Percentiles rank a stretch among this genome's conserved stretches.
Evolutionary conservation across 2,329 filamentous ascomycete genomes (phyloP).

Genomic region (Didymosphaeria variabile): DNA sequence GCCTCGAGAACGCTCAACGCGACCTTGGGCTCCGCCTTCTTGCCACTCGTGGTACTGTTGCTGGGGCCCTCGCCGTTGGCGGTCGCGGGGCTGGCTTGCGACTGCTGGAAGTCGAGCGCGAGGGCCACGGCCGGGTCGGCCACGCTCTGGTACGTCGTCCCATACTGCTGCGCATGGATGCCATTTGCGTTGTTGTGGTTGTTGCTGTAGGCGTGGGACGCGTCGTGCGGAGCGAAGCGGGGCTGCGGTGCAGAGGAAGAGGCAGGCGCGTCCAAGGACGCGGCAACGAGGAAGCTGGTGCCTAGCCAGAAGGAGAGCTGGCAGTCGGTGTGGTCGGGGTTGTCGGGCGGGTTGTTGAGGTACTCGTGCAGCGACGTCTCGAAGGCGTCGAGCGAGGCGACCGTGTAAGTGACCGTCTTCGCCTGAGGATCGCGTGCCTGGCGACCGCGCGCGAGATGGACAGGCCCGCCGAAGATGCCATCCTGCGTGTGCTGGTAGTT

Average conservation of each 20-base stretch:
- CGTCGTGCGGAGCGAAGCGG: slow-evolving; percentile 25
- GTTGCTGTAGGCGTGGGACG: slow-evolving; percentile 26
- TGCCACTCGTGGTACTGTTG: slow-evolving; percentile 8
- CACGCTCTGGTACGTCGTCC: slow-evolving; percentile 34
- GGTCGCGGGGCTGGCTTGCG: slow-evolving; percentile 8
- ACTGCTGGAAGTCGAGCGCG: slow-evolving; percentile 29
- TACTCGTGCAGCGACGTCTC: slow-evolving; percentile 48
- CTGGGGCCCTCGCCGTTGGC: background rate
- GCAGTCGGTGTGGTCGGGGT: slow-evolving; percentile 50
- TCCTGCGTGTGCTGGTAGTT: slow-evolving; percentile 25
- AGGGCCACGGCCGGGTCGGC: slow-evolving; percentile 38
- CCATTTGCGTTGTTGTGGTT: background rate
- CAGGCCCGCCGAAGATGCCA: slow-evolving; percentile 44
- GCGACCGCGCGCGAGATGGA: slow-evolving; percentile 47
- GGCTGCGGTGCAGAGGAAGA: slow-evolving; percentile 9
- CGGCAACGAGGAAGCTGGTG: slow-evolving; percentile 44
- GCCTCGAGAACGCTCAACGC: slow-evolving; percentile 49
- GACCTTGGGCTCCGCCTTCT: slow-evolving; percentile 34
- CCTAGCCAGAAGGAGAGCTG: slow-evolving; percentile 51
- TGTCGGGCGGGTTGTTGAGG: slow-evolving; percentile 41
- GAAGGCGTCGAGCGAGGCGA: slow-evolving; percentile 47
- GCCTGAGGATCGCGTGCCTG: slow-evolving; percentile 49
- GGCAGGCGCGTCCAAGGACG: slow-evolving; percentile 11
- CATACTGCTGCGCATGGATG: slow-evolving; percentile 29
- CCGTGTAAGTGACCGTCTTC: slow-evolving; percentile 41